phyloP scores from a whole-genome alignment of 139 green algal species.

The Microglena sp. region DNA sequence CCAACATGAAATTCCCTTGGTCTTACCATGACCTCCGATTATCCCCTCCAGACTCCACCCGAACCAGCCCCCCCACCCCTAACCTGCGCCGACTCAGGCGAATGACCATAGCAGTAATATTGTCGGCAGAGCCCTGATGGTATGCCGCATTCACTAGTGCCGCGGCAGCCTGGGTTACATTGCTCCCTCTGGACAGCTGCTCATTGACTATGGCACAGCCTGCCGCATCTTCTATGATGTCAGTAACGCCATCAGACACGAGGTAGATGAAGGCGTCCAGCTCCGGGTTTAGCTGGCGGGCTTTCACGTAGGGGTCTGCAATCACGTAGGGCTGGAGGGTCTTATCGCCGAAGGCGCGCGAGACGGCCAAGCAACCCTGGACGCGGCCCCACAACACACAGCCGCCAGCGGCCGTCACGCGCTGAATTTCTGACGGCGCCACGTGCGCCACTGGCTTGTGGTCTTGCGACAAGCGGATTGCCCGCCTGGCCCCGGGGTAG shows the following conservation, averaged over 20 bases:
- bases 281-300: slow-evolving; percentile 4
- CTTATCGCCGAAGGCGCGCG: slow-evolving; percentile 15
- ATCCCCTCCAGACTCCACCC: not conserved
- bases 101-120: slow-evolving; percentile 16
- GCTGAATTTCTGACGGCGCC: slow-evolving; percentile 9
- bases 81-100: slow-evolving; percentile 7
- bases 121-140: slow-evolving; percentile 13
- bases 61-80: not conserved
- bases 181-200: not conserved
- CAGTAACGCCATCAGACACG: slow-evolving; percentile 18
- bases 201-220: slow-evolving; percentile 7
- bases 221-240: slow-evolving; percentile 13
- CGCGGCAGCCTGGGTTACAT: slow-evolving; percentile 8
- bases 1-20: no score
- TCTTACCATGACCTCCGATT: no score
- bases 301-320: slow-evolving; percentile 9
- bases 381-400: slow-evolving; percentile 19
- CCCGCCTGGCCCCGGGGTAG: not conserved
- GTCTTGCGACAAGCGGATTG: slow-evolving; percentile 6
- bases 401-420: slow-evolving; percentile 12
- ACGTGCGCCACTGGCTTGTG: slow-evolving; percentile 12
- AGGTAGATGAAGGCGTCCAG: slow-evolving; percentile 17
- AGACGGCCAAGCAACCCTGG: slow-evolving; percentile 19
- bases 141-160: slow-evolving; percentile 13
- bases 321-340: slow-evolving; percentile 19